Evolutionary conservation across 1,284 basidiomycete species (phyloP), one percentile per base, ranked within the genome.

Genomic region (Porphyrellus sp.): DNA sequence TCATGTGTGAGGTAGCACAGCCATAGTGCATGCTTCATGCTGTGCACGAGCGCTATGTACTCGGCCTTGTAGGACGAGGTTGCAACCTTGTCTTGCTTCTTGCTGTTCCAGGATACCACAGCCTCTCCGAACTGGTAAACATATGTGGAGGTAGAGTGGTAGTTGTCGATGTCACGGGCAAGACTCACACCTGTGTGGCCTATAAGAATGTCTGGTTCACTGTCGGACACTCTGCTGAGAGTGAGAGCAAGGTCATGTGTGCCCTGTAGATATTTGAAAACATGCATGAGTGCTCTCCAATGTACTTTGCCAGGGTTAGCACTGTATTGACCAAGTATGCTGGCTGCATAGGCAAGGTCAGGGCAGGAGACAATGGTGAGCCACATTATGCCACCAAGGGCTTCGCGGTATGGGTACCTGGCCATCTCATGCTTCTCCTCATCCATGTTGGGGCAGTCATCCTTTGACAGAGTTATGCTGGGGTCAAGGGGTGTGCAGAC

Each of bases 61-160:
- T 60, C 27, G 0, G 52, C 51, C 34, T 59, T 35, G 0, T 34
- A 39, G 1, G 42, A 54, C 3, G 50, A 57, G 0, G n/a, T 18
- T 0, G 35, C 9, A 0, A 57, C 31, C 0, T 7, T 52, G 15
- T 11, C n/a, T n/a, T 59, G 54, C 8, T 56, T 59, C 8, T 59
- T 59, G 34, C 51, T 52, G 24, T 51, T 60, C 52, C 50, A 59
- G 4, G 42, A 44, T 1, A 59, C 43, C 2, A 9, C 8, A 0
- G 37, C 20, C 8, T 49, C 24, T 0, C 52, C 24, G 0, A 59
- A 50, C 20, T 34, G 34, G 33, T 53, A 56, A 0, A 53, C 0
- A 3, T 59, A 59, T 11, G 54, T 39, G 0, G 35, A 53, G 1
- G 23, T 48, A 0, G 46, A 59, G 23, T 11, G 8, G 35, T n/a